phyloP scores from a whole-genome alignment of 805 yeast genomes.

The Ogataea trehalophila region DNA sequence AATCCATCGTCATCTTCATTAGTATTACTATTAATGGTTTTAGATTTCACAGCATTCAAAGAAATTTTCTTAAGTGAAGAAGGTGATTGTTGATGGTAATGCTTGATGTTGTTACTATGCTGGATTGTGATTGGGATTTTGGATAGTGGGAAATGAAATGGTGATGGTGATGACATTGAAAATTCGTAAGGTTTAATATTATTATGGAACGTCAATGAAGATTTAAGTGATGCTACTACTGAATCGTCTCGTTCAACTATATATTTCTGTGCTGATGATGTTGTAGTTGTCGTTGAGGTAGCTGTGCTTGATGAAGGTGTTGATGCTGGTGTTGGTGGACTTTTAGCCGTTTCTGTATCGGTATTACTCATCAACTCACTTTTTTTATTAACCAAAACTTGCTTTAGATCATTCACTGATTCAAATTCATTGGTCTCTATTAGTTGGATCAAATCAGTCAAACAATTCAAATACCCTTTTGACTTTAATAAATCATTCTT shows the following conservation, averaged over 20 bases:
- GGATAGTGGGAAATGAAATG: slow-evolving; percentile 26
- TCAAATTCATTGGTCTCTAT: slow-evolving; percentile 20
- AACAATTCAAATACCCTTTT: slow-evolving; percentile 58
- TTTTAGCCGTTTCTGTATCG: neutral
- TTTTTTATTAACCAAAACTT: slow-evolving; percentile 31
- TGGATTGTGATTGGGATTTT: slow-evolving; percentile 19
- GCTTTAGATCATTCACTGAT: slow-evolving; percentile 34
- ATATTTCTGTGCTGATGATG: neutral
- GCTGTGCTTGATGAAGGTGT: neutral
- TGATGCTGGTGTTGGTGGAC: neutral
- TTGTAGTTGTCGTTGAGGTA: neutral
- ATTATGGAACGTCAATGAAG: neutral
- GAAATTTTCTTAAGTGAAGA: slow-evolving; percentile 2
- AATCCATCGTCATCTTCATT: too few relatives aligned
- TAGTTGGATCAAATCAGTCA: slow-evolving; percentile 44
- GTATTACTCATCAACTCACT: slow-evolving; percentile 16
- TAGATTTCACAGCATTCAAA: slow-evolving; percentile 4
- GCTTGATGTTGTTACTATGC: slow-evolving; percentile 8
- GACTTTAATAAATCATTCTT: slow-evolving; percentile 42
- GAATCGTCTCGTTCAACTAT: neutral
- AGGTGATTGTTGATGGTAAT: neutral
- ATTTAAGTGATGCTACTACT: neutral
- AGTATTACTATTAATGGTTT: slow-evolving; percentile 3
- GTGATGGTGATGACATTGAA: slow-evolving; percentile 7
- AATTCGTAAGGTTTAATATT: neutral